Base-by-base conservation (phyloP, 495 filamentous ascomycete species). In the Podospora australis region DNA sequence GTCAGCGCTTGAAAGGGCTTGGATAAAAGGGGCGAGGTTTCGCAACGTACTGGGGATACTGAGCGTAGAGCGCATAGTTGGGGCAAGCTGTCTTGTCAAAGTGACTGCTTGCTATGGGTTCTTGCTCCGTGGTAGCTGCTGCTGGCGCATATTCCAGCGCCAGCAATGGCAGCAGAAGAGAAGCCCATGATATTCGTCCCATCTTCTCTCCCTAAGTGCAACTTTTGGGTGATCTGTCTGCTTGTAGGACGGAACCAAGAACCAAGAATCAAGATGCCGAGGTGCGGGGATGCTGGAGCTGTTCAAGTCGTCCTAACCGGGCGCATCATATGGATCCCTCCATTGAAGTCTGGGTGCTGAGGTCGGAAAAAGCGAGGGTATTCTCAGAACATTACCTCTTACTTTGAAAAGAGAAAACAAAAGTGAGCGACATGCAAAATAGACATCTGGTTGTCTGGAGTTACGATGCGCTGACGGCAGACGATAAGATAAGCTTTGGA, bases 1-100 rank as follows among this genome's bases (percentile, higher is more conserved):
- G n/a, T n/a, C n/a, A n/a, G n/a, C n/a, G n/a, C n/a, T n/a, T n/a
- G n/a, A n/a, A n/a, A n/a, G n/a, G n/a, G n/a, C n/a, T n/a, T n/a
- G n/a, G n/a, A n/a, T n/a, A n/a, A n/a, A n/a, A n/a, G n/a, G n/a
- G n/a, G n/a, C n/a, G n/a, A n/a, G n/a, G n/a, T n/a, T n/a, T n/a
- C n/a, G n/a, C n/a, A n/a, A n/a, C 66, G 54, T 42, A 70, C 68
- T 79, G 77, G 0, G 66, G 61, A 50, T 69, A 70, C 16, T 69
- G 50, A 10, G 77, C 66, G 52, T 78, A 80, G 20, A 59, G 59
- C 6, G 67, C 67, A 52, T 80, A 80, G 54, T 80, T 72, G 0
- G 77, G 77, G 55, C 77, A 80, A 13, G 71, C 72, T 30, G 42
- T 36, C 21, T 48, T 39, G 36, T 53, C 49, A 8, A 58, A 57